These are phyloP conservation scores for Suillus ampliporus DNA, from an alignment of 768 basidiomycete genomes.

Conservation along the genomic window DNA sequence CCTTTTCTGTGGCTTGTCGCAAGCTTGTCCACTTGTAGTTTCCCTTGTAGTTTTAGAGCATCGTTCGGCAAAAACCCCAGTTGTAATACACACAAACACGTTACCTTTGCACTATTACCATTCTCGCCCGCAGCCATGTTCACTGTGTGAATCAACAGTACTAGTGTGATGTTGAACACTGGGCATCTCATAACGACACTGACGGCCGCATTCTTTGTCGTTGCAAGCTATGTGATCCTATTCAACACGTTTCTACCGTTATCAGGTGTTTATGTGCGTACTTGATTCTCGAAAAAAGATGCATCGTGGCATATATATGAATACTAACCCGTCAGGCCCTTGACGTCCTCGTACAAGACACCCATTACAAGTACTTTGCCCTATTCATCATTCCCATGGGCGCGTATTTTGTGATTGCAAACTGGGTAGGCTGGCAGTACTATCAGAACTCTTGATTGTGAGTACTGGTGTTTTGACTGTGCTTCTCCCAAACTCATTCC, in stretches of 20 bases:
- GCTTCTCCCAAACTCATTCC: too few species aligned
- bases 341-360: constrained; percentile 69
- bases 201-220: constrained; percentile 56
- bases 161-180: constrained; percentile 37
- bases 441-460: constrained; percentile 80
- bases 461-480: constrained; percentile 2
- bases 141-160: too few species aligned
- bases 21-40: constrained; percentile 30
- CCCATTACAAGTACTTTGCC: constrained; percentile 89
- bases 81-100: constrained; percentile 15
- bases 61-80: constrained; percentile 17
- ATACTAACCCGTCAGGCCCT: constrained; percentile 55
- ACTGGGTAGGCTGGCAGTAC: constrained; percentile 99
- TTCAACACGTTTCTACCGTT: constrained; percentile 67
- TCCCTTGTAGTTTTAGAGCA: constrained; percentile 31
- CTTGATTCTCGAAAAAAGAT: background rate
- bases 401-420: constrained; percentile 92
- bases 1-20: constrained; percentile 17
- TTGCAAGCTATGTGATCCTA: constrained; percentile 67
- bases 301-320: background rate
- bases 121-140: constrained; percentile 20
- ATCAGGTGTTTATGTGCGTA: constrained; percentile 56
- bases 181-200: constrained; percentile 55
- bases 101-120: background rate
- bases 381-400: constrained; percentile 81